Percentiles rank a stretch among this genome's conserved stretches.
phyloP scores from a whole-genome alignment of 805 yeast species.

The Ogataea trehaloabstinens region DNA sequence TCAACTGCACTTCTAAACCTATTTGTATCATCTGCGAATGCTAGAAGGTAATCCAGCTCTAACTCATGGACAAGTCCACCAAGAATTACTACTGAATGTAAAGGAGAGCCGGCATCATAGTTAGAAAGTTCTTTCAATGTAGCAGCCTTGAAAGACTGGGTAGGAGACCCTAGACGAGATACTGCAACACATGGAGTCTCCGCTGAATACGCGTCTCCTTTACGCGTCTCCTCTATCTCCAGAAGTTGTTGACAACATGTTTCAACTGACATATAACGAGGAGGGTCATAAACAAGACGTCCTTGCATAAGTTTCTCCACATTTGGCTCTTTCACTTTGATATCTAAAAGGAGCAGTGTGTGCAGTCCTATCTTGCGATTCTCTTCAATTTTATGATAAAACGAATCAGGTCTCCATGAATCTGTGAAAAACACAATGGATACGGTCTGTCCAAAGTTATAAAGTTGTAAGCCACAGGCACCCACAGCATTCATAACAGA shows the following conservation, averaged over 20 bases:
- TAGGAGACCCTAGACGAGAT: constrained; percentile 85
- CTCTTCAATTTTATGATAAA: constrained; percentile 85
- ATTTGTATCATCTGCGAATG: constrained; percentile 63
- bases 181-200: constrained; percentile 93
- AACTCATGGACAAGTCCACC: constrained; percentile 95
- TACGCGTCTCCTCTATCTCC: constrained; percentile 79
- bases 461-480: constrained; percentile 93
- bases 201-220: constrained; percentile 76
- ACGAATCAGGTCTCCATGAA: constrained; percentile 93
- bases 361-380: constrained; percentile 89
- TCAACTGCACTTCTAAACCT: constrained; percentile 46
- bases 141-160: constrained; percentile 80
- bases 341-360: constrained; percentile 83
- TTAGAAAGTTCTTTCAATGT: constrained; percentile 73
- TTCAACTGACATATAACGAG: constrained; percentile 89
- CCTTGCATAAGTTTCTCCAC: constrained; percentile 93
- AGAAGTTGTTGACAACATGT: constrained; percentile 86
- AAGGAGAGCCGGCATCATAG: constrained; percentile 91
- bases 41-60: constrained; percentile 80
- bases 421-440: constrained; percentile 95
- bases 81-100: constrained; percentile 85
- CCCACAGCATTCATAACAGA: constrained; percentile 98
- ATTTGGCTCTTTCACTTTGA: constrained; percentile 95
- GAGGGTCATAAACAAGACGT: constrained; percentile 89
- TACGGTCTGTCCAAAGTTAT: constrained; percentile 96